A percentile compares a stretch with the other conserved stretches of the same genome.
Evolutionary conservation across 2,329 filamentous ascomycete species (phyloP).

Genomic region (Mycocentrospora acerina): DNA sequence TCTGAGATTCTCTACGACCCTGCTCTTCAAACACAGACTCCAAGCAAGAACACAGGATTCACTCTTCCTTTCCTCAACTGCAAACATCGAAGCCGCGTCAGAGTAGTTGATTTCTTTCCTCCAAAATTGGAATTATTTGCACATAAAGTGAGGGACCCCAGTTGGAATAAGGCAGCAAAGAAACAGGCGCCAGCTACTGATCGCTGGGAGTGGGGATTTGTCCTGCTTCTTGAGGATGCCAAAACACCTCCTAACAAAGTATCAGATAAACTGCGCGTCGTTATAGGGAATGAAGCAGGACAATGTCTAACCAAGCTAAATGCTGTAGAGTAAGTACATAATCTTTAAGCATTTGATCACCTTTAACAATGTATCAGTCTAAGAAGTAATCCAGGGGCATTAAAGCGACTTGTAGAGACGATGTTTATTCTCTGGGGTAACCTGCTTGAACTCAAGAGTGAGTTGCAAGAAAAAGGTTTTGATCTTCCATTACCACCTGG

Average conservation of each 20-base stretch:
- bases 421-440: slow-evolving; percentile 85
- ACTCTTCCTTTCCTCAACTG: slow-evolving; percentile 71
- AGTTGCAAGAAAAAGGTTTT: slow-evolving; percentile 54
- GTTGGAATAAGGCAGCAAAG: slow-evolving; percentile 28
- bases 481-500: slow-evolving; percentile 27
- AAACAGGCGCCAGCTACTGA: slow-evolving; percentile 47
- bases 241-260: slow-evolving; percentile 30
- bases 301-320: slow-evolving; percentile 58
- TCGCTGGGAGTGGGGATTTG: slow-evolving; percentile 82
- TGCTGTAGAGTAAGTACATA: slow-evolving; percentile 54
- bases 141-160: slow-evolving; percentile 41
- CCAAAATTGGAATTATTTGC: slow-evolving; percentile 71
- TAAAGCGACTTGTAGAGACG: slow-evolving; percentile 64
- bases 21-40: slow-evolving; percentile 39
- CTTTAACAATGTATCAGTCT: slow-evolving; percentile 52
- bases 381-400: slow-evolving; percentile 48
- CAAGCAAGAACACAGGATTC: slow-evolving; percentile 42
- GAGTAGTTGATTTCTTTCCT: slow-evolving; percentile 83
- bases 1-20: slow-evolving; percentile 53
- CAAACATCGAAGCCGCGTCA: slow-evolving; percentile 68
- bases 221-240: slow-evolving; percentile 74
- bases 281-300: slow-evolving; percentile 61
- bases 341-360: no score
- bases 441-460: slow-evolving; percentile 59
- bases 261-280: slow-evolving; percentile 59